phyloP scores from a whole-genome alignment of 306 rosid genomes.

The Castanopsis chinensis region DNA sequence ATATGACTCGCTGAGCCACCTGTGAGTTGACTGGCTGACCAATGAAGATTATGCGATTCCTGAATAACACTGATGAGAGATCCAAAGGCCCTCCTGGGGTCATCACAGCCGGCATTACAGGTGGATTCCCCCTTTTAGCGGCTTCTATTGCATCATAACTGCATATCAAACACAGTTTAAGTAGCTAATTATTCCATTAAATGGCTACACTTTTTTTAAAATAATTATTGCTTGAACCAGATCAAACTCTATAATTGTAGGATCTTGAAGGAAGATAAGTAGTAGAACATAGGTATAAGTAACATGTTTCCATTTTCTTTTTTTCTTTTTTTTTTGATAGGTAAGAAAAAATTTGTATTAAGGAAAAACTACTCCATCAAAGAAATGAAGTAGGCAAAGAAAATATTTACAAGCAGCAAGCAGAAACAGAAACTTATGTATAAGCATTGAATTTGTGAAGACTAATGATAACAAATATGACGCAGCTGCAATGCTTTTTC shows the following conservation, averaged over 20 bases:
- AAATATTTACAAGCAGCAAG: too few relatives aligned
- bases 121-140: slow-evolving; percentile 75
- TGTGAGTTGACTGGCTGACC: slow-evolving; percentile 86
- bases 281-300: not conserved
- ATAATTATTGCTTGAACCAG: not conserved
- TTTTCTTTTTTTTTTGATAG: too few relatives aligned
- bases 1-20: slow-evolving; percentile 95
- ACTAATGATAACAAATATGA: slow-evolving; percentile 1
- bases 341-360: too few relatives aligned
- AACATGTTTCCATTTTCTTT: not conserved
- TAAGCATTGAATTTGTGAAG: not conserved
- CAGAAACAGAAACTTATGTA: too few relatives aligned
- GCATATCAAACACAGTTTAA: slow-evolving; percentile 29
- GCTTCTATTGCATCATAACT: slow-evolving; percentile 78
- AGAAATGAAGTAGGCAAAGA: too few relatives aligned
- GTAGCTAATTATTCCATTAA: slow-evolving; percentile 10
- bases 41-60: slow-evolving; percentile 90
- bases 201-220: not conserved
- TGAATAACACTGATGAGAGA: slow-evolving; percentile 79
- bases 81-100: slow-evolving; percentile 93
- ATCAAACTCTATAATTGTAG: not conserved
- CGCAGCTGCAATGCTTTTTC: not conserved
- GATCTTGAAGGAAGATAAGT: slow-evolving; percentile 5
- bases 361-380: too few relatives aligned
- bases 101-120: slow-evolving; percentile 81